phyloP scores from a whole-genome alignment of 1,284 basidiomycete genomes.

The Peniophora sp. region DNA sequence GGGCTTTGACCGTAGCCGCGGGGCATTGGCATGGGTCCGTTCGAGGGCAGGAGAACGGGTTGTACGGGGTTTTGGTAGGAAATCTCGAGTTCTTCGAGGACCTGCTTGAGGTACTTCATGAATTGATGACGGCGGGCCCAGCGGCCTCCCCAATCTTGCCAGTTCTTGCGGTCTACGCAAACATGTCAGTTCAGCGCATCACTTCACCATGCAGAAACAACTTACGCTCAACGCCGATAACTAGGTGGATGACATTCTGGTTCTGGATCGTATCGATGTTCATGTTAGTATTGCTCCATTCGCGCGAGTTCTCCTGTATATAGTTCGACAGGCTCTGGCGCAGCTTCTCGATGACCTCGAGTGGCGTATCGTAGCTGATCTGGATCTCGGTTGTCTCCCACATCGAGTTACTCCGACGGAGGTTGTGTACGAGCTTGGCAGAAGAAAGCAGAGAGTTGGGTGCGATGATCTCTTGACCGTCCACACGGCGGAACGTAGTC shows the following conservation, averaged over 20 bases:
- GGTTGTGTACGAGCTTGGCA: constrained; percentile 71
- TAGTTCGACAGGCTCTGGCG: constrained; percentile 51
- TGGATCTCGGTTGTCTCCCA: constrained; percentile 70
- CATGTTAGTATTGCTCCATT: constrained; percentile 57
- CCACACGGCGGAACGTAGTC: constrained; percentile 72
- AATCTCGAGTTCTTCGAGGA: constrained; percentile 67
- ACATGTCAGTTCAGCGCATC: not conserved
- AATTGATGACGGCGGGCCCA: constrained; percentile 65
- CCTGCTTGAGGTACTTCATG: constrained; percentile 63
- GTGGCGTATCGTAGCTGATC: constrained; percentile 58
- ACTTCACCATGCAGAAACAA: constrained; percentile 8
- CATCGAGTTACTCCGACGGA: constrained; percentile 71
- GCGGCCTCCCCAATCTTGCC: constrained; percentile 83
- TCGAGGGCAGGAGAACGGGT: constrained; percentile 46
- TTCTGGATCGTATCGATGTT: constrained; percentile 74
- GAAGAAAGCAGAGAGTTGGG: constrained; percentile 73
- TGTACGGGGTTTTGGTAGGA: constrained; percentile 66
- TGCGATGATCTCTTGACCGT: constrained; percentile 75
- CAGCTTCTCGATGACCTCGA: constrained; percentile 65
- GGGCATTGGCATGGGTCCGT: constrained; percentile 9
- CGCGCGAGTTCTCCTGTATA: constrained; percentile 60
- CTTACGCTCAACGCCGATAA: constrained; percentile 72
- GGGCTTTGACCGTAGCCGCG: constrained; percentile 2
- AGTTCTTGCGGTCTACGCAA: constrained; percentile 63
- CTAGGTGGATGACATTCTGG: constrained; percentile 62